Base-by-base conservation (phyloP, 441 rosid species). In the Viola pubescens region DNA sequence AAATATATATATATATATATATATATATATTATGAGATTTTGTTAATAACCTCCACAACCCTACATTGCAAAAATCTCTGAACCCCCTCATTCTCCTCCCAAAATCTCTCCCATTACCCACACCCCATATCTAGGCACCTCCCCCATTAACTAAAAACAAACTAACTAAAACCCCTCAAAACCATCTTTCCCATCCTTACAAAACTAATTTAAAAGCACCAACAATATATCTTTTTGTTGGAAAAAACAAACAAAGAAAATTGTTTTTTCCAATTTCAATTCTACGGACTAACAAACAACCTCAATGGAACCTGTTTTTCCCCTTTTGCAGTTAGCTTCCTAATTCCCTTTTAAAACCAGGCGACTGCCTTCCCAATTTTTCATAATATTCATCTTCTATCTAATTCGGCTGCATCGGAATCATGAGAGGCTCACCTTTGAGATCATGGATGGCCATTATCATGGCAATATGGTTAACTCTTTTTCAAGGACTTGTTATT, bases 401-500 rank as follows among this genome's bases (percentile, higher is more conserved):
- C n/a, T 40, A 41, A 46, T 10, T 6, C 3, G n/a, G n/a, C 0
- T 3, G 2, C 7, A 6, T 4, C 11, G 11, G 67, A 54, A 60
- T 63, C 38, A 48, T 58, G 11, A 77, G 75, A 86, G 77, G 64
- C 61, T 52, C 51, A 38, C 67, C 47, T 0, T 14, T 43, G 12
- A 70, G 66, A 70, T 58, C 69, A 58, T 71, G 59, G 7, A 52
- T 54, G 56, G 75, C 79, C 70, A 9, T 67, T 26, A 10, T 37
- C 8, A 51, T 66, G 41, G 75, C 77, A 37, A 26, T 26, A 26
- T 76, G 76, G 74, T 58, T 80, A 39, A 65, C 64, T 41, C 48
- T 86, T 11, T 75, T 77, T 42, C 77, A 69, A 55, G 77, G 79
- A 7, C 48, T 67, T 48, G 43, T 81, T 37, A 48, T 70, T 0